phyloP scores from a whole-genome alignment of 2,329 filamentous ascomycete species.

The Stagonosporopsis tanaceti region DNA sequence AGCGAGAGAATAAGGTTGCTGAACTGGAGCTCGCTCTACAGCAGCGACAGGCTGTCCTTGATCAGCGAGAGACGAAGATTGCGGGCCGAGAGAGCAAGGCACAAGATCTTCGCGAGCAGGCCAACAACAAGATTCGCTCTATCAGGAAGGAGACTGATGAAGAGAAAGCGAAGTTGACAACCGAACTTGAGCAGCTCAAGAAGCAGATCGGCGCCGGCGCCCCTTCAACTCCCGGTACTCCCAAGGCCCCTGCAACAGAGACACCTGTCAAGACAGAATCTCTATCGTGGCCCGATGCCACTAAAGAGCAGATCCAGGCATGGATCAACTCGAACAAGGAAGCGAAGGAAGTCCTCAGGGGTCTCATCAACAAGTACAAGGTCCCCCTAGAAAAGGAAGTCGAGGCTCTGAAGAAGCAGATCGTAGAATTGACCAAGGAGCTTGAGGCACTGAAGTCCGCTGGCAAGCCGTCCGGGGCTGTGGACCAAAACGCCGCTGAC shows the following conservation, averaged over 20 bases:
- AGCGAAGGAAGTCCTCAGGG: constrained; percentile 12
- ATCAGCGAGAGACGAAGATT: constrained; percentile 30
- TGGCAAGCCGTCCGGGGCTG: constrained; percentile 2
- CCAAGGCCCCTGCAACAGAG: constrained; percentile 7
- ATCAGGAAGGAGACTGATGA: constrained; percentile 30
- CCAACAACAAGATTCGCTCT: constrained; percentile 72
- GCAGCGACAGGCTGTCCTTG: constrained; percentile 12
- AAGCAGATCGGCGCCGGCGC: constrained; percentile 18
- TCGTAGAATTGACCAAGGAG: constrained; percentile 14
- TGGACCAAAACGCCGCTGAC: constrained; percentile 15
- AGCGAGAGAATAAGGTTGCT: constrained; percentile 37
- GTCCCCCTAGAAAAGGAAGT: constrained; percentile 21
- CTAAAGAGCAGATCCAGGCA: constrained; percentile 12
- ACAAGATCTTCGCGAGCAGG: constrained; percentile 56
- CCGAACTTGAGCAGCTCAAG: constrained; percentile 48
- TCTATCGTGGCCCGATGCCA: constrained; percentile 15
- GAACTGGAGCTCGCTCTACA: constrained; percentile 57
- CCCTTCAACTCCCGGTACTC: constrained; percentile 6
- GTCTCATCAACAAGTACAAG: constrained; percentile 17
- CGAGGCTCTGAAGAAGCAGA: constrained; percentile 18
- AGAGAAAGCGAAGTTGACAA: constrained; percentile 55
- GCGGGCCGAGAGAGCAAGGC: constrained; percentile 35
- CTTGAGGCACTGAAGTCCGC: constrained; percentile 10
- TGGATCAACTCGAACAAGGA: constrained; percentile 20
- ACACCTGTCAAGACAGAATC: constrained; percentile 18